These are phyloP conservation scores for Naganishia vaughanmartiniae DNA, from an alignment of 768 basidiomycete species.

Conservation along the genomic window DNA sequence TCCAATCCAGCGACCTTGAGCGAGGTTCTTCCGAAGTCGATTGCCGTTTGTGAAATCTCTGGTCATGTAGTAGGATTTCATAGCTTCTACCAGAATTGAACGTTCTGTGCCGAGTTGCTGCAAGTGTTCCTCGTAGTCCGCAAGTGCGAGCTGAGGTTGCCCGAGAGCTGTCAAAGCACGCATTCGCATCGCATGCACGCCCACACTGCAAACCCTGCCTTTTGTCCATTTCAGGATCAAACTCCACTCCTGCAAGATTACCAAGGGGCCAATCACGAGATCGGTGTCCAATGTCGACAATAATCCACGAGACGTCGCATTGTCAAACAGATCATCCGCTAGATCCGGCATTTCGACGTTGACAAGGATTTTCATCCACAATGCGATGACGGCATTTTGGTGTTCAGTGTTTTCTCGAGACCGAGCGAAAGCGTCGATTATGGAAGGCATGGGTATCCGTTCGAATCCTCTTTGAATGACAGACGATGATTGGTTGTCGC, in stretches of 20 bases:
- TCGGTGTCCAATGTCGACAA: conserved; percentile 6
- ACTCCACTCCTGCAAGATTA: conserved; percentile 17
- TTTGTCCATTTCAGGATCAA: conserved; percentile 21
- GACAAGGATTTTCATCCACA: conserved; percentile 8
- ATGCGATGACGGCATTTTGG: neutral
- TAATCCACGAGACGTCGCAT: neutral
- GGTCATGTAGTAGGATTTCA: conserved; percentile 16
- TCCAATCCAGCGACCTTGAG: neutral
- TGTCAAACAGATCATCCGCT: conserved; percentile 9
- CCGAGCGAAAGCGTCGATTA: neutral
- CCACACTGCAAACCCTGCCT: conserved; percentile 16
- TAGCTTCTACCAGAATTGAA: conserved; percentile 6
- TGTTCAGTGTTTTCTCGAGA: neutral
- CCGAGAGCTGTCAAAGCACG: conserved; percentile 11
- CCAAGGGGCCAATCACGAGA: conserved; percentile 8
- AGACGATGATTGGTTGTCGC: neutral
- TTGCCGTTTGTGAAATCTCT: conserved; percentile 7
- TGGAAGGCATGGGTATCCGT: neutral
- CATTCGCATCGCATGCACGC: conserved; percentile 23
- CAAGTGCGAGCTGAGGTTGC: conserved; percentile 3
- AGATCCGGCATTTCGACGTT: conserved; percentile 18
- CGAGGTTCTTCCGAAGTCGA: neutral
- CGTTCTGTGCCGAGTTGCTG: conserved; percentile 7
- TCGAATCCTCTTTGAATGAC: neutral
- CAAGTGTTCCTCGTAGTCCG: conserved; percentile 9